Evolutionary conservation across 2,329 filamentous ascomycete species (phyloP), one percentile per base, ranked within the genome.

Genomic region (Mariannaea elegans): DNA sequence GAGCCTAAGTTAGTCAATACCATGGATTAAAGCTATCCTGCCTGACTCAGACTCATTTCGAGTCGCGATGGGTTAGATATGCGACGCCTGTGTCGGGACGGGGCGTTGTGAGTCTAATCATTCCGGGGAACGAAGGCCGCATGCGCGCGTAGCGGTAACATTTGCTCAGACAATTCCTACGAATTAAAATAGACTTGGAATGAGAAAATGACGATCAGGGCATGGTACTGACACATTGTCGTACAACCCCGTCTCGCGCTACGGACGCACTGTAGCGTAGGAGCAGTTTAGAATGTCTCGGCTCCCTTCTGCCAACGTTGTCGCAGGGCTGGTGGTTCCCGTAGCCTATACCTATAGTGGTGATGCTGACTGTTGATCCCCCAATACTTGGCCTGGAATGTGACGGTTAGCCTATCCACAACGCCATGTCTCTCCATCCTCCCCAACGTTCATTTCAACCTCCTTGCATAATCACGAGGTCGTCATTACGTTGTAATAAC

Each of bases 151-250:
- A 27, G 39, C 21, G 12, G 14, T 19, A 21, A n/a, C 38, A 39
- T 23, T 50, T 39, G 31, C 32, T 46, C 27, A 21, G 46, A 42
- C 46, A 21, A 29, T 46, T 7, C 14, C 24, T 45, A 19, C 23
- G 12, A n/a, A 45, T 41, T 47, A 18, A 24, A 36, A 34, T n/a
- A 18, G 49, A 14, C 14, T 23, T 36, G 14, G 13, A 55, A 44
- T n/a, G 42, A 18, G 44, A 46, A 29, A 21, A 45, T 42, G 48
- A 19, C 34, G 48, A 53, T 52, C 48, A 21, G 19, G 18, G 48
- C 56, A 48, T 53, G 42, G 48, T 18, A 38, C 36, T 59, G 56
- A 59, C 36, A 59, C 49, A 39, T 34, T 38, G 42, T 38, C 23
- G 32, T 27, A 21, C 46, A 19, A 23, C 46, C 29, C 13, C 36